Percentiles rank a stretch among this genome's conserved stretches.
Conservation (phyloP, 2,329 filamentous ascomycete genomes). For the Arthrobotrys sinensis region DNA sequence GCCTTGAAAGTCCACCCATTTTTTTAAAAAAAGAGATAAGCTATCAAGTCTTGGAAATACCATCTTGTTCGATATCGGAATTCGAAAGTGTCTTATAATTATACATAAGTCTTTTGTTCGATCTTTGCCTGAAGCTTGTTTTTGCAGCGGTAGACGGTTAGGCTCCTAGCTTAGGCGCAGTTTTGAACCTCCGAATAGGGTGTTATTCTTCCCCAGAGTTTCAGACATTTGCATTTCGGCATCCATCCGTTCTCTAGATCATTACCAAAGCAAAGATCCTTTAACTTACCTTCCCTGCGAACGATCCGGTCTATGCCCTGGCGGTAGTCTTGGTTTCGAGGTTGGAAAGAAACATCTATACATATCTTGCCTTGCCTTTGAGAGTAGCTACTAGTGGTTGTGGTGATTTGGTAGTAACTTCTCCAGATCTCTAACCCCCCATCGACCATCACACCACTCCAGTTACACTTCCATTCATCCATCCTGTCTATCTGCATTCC, state of each 20-base stretch:
- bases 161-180: background rate
- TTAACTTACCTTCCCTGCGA: background rate
- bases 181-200: slow-evolving; percentile 27
- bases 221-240: background rate
- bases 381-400: background rate
- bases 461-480: background rate
- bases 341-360: background rate
- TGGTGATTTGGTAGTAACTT: background rate
- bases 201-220: background rate
- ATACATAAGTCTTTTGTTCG: background rate
- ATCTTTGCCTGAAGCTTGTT: slow-evolving; percentile 14
- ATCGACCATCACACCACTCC: slow-evolving; percentile 5
- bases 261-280: too few relatives aligned
- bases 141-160: slow-evolving; percentile 7
- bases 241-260: background rate
- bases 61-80: slow-evolving; percentile 41
- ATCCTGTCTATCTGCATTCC: background rate
- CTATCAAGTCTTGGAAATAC: slow-evolving; percentile 12
- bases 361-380: background rate
- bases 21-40: background rate
- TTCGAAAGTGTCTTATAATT: slow-evolving; percentile 1
- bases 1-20: background rate
- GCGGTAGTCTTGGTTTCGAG: slow-evolving; percentile 6
- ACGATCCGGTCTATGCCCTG: slow-evolving; percentile 5
- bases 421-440: background rate